These are phyloP conservation scores for Parsonsia alboflavescens DNA, from an alignment of 257 asterid genomes.

Conservation along the genomic window DNA sequence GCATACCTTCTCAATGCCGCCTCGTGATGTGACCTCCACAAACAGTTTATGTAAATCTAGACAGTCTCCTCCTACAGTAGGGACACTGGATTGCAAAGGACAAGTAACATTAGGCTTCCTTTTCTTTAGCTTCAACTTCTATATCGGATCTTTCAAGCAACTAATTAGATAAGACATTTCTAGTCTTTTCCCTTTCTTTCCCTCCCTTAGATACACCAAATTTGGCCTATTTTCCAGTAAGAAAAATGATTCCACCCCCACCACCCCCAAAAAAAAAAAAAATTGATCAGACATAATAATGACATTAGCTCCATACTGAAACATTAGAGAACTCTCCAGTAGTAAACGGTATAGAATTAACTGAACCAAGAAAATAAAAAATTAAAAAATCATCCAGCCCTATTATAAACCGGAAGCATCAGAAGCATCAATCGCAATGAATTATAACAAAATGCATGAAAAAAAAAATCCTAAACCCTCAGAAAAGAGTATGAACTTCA, in stretches of 20 bases:
- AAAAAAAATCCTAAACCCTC: not conserved
- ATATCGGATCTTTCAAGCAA: not conserved
- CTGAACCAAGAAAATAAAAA: not conserved
- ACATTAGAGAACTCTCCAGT: not conserved
- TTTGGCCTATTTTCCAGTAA: not conserved
- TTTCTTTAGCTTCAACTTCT: not conserved
- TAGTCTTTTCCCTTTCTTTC: not conserved
- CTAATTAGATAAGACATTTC: not conserved
- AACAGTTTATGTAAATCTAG: conserved; percentile 84
- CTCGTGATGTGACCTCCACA: conserved; percentile 84
- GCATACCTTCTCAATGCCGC: conserved; percentile 88
- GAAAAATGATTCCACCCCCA: too few species aligned
- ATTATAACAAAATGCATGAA: not conserved
- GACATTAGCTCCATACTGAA: not conserved
- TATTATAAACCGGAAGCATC: not conserved
- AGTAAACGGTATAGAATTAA: not conserved
- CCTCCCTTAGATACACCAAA: not conserved
- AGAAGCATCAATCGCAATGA: not conserved
- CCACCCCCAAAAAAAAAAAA: too few species aligned
- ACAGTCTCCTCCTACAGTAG: conserved; percentile 64
- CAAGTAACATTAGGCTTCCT: not conserved
- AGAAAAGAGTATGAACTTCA: not conserved
- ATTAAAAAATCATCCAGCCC: not conserved
- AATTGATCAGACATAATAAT: not conserved
- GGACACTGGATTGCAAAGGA: conserved; percentile 49